Base-by-base conservation (phyloP, 1,284 basidiomycete genomes). In the Moesziomyces aphidis region DNA sequence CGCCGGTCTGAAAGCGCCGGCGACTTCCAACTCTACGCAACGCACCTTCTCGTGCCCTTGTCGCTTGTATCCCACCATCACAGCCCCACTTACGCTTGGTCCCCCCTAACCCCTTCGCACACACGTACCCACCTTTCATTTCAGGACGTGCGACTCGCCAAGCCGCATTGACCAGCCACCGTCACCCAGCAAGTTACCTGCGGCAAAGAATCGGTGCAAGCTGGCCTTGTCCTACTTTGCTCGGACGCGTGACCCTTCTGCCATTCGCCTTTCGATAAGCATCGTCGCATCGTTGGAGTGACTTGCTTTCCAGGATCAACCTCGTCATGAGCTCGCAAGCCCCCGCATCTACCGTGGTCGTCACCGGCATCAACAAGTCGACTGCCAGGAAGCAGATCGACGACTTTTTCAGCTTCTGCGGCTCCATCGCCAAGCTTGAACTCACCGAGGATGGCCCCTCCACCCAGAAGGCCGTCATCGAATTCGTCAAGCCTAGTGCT, bases 401-500 rank as follows among this genome's bases (percentile, higher is more conserved):
- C n/a, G 78, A 81, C 61, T 81, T 79, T 47, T 81, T 81, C 70
- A 73, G 71, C 70, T 80, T 80, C 67, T 80, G 78, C 54, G 78
- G 78, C 45, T 69, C 76, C 55, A 73, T 76, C 56, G 53, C 58
- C 28, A 60, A 64, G 46, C 71, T 78, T 54, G 51, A 67, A 19
- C 62, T 76, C 15, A 57, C 61, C 47, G 61, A 69, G 43, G 70
- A 72, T 59, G 68, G 64, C 24, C 54, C 51, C 7, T 51, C 24
- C 15, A 58, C 53, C 26, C 76, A 77, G 42, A 64, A 60, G 55
- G 72, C 73, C 3, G 59, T 63, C 51, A 68, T 73, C 51, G 44
- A 61, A 17, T 77, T 74, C 47, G 61, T 53, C 46, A 70, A 70
- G 62, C 64, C 67, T 22, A 64, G 61, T 47, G 73, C 75, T 57